A percentile compares a stretch with the other conserved stretches of the same genome.
Conservation (phyloP, 352 stramenopile genomes). For the Achlya hypogyna region DNA sequence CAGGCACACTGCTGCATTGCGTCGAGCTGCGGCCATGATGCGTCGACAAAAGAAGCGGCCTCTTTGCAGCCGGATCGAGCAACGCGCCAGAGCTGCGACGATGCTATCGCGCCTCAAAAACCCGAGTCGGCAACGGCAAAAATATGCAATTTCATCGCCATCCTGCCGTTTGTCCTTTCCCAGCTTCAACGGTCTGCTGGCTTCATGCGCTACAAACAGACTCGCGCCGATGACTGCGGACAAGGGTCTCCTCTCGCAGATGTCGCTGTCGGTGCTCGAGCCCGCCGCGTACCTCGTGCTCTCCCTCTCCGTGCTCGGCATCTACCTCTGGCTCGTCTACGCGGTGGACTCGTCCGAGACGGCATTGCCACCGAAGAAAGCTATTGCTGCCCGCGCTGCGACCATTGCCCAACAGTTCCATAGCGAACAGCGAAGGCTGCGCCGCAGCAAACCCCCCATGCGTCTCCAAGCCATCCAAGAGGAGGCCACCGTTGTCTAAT, state of each 20-base stretch:
- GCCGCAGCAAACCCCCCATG: neutral
- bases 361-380: neutral
- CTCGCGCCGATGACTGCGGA: neutral
- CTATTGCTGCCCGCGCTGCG: neutral
- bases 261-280: neutral
- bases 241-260: neutral
- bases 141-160: neutral
- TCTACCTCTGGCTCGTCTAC: slow-evolving; percentile 5
- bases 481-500: neutral
- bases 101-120: too few relatives aligned
- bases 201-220: neutral
- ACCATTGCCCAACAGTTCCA: neutral
- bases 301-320: neutral
- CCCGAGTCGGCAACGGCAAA: too few relatives aligned
- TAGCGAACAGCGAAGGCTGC: neutral
- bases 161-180: neutral
- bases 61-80: too few relatives aligned
- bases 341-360: neutral
- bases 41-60: too few relatives aligned
- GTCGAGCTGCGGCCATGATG: too few relatives aligned
- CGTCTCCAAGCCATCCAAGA: neutral
- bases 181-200: neutral
- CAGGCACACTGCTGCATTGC: too few relatives aligned
- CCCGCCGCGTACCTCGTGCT: neutral
- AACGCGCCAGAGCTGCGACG: too few relatives aligned